These are phyloP conservation scores for Saccharum spontaneum DNA, from an alignment of 176 grass and related monocot species.

Conservation along the genomic window DNA sequence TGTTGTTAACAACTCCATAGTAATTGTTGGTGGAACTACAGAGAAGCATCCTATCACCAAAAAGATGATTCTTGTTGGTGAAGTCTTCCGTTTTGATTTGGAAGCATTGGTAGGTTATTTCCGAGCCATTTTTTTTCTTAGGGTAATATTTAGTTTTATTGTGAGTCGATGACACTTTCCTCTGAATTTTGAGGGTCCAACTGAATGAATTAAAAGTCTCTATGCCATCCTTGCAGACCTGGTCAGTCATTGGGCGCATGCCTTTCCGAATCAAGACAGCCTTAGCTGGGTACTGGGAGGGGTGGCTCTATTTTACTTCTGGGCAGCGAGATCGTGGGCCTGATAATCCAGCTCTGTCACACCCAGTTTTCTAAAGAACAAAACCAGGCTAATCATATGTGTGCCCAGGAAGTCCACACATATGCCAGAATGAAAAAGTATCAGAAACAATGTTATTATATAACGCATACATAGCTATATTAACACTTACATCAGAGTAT, in stretches of 20 bases:
- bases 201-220: not conserved
- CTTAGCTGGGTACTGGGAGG: constrained; percentile 75
- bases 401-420: no score
- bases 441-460: no score
- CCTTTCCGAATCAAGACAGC: constrained; percentile 83
- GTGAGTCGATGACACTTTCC: not conserved
- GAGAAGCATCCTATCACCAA: constrained; percentile 90
- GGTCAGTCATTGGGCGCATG: constrained; percentile 76
- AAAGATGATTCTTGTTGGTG: constrained; percentile 91
- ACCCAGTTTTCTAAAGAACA: no score
- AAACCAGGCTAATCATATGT: no score
- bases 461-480: no score
- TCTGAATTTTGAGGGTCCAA: not conserved
- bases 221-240: constrained; percentile 47
- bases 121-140: not conserved
- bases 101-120: constrained; percentile 52
- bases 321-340: constrained; percentile 78
- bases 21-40: constrained; percentile 77
- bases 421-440: no score
- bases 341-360: constrained; percentile 72
- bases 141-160: not conserved
- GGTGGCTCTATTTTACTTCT: constrained; percentile 88
- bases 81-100: constrained; percentile 77
- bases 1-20: constrained; percentile 70
- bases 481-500: no score